Percentiles rank a stretch among this genome's conserved stretches.
Conservation (phyloP, 179 eudicot species). For the Actinidia polygama region DNA sequence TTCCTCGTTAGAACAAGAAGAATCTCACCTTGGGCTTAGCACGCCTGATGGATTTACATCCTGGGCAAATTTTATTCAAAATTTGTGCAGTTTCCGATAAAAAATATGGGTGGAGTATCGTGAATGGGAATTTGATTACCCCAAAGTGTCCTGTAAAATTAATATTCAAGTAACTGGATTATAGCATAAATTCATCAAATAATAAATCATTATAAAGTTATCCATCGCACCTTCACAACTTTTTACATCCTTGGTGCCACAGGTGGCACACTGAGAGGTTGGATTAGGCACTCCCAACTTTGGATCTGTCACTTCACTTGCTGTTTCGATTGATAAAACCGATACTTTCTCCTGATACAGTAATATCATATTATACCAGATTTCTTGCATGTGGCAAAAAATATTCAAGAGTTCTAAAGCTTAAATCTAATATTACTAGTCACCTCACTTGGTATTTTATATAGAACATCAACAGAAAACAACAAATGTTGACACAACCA, state of each 20-base stretch:
- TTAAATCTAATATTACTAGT: background rate
- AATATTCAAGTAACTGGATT: conserved; percentile 12
- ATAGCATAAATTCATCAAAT: conserved; percentile 11
- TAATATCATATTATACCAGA: conserved; percentile 14
- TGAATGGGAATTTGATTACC: conserved; percentile 61
- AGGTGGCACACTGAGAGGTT: conserved; percentile 66
- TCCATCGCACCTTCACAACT: conserved; percentile 76
- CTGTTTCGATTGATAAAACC: conserved; percentile 54
- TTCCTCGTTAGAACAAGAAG: conserved; percentile 18
- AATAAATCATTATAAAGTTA: background rate
- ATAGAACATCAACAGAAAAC: background rate
- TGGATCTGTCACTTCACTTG: conserved; percentile 78
- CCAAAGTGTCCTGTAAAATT: conserved; percentile 86
- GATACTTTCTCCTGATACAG: conserved; percentile 69
- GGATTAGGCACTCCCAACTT: conserved; percentile 87
- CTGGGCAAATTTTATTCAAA: conserved; percentile 85
- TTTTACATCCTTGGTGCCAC: conserved; percentile 64
- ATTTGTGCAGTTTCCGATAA: conserved; percentile 73
- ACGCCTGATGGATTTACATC: conserved; percentile 70
- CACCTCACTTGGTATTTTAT: background rate
- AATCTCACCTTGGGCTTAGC: conserved; percentile 67
- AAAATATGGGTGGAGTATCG: conserved; percentile 81
- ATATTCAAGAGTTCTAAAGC: background rate
- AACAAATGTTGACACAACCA: background rate
- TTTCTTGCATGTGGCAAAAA: background rate